These are phyloP conservation scores for Primulina huaijiensis DNA, from an alignment of 257 asterid species.

Conservation along the genomic window DNA sequence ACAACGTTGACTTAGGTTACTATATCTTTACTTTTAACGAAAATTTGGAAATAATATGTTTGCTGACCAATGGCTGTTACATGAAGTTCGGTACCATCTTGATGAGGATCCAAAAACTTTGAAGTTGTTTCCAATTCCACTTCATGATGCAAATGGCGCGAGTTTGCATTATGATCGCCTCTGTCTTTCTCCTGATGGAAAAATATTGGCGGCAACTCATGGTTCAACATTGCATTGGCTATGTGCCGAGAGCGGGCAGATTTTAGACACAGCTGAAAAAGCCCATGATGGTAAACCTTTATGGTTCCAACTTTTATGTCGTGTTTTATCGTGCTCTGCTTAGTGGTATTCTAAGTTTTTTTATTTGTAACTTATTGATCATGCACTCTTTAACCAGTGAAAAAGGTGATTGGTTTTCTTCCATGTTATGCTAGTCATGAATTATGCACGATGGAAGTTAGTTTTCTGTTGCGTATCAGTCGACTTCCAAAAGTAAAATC, in stretches of 20 bases:
- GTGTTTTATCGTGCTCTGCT: background rate
- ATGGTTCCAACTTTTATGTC: conserved; percentile 6
- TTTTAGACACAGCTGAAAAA: conserved; percentile 89
- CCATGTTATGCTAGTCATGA: background rate
- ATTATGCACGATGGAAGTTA: background rate
- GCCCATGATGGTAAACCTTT: conserved; percentile 84
- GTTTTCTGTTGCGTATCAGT: background rate
- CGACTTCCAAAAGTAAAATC: background rate
- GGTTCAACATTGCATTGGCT: conserved; percentile 63
- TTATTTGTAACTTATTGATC: background rate
- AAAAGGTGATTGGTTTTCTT: background rate
- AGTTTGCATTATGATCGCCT: conserved; percentile 80
- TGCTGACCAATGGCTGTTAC: background rate
- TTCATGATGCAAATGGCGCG: conserved; percentile 70
- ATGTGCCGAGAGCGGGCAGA: conserved; percentile 70
- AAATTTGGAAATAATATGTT: background rate
- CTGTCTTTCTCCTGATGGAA: conserved; percentile 87
- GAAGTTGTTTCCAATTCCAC: conserved; percentile 27
- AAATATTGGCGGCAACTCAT: conserved; percentile 77
- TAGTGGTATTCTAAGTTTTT: background rate
- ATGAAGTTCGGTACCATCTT: background rate
- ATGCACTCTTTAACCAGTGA: background rate
- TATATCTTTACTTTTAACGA: background rate
- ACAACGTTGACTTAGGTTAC: background rate
- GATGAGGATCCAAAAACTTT: background rate